Percentiles rank a stretch among this genome's conserved stretches.
These are phyloP conservation scores for Neckera pumila DNA, from an alignment of 225 moss, liverwort and hornwort species.

Conservation along the genomic window DNA sequence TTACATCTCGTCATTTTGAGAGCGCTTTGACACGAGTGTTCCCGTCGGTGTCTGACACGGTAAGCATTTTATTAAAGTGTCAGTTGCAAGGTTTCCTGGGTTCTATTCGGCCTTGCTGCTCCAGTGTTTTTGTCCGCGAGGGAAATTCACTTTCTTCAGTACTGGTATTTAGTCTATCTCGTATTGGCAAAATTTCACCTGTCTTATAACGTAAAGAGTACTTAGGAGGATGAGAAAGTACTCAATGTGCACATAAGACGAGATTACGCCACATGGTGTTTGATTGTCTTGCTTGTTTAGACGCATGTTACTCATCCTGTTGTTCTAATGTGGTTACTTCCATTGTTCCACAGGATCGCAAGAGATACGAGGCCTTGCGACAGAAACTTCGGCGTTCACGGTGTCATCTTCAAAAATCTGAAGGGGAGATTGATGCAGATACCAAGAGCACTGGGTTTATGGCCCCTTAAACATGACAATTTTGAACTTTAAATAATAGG, in stretches of 20 bases:
- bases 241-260: not conserved
- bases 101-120: not conserved
- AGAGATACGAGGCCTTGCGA: conserved; percentile 47
- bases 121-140: not conserved
- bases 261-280: not conserved
- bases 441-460: not conserved
- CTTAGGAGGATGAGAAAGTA: not conserved
- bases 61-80: not conserved
- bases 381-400: conserved; percentile 42
- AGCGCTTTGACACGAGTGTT: conserved; percentile 64
- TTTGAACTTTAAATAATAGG: not conserved
- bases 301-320: not conserved
- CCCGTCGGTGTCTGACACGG: conserved; percentile 77
- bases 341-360: conserved; percentile 51
- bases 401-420: conserved; percentile 25
- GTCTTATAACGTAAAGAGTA: not conserved
- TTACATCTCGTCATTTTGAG: conserved; percentile 60
- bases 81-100: not conserved
- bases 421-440: conserved; percentile 16
- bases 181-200: not conserved
- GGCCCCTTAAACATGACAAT: not conserved
- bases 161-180: not conserved
- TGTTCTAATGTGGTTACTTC: not conserved
- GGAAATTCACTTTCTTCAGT: not conserved
- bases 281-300: not conserved